These are phyloP conservation scores for Venturia aucupariae DNA, from an alignment of 2,329 filamentous ascomycete species.

Conservation along the genomic window DNA sequence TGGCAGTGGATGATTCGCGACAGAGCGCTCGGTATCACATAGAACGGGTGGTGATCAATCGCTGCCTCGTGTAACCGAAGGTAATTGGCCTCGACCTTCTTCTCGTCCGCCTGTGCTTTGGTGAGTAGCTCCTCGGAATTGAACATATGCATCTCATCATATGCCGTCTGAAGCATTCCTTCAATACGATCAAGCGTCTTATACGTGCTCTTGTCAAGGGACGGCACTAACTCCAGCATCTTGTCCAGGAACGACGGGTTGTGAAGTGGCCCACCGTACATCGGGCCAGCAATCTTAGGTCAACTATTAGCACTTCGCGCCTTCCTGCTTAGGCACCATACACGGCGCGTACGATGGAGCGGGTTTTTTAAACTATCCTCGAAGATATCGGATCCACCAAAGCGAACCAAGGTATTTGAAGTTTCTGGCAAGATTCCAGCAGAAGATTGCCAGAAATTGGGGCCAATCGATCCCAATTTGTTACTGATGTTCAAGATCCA, in stretches of 20 bases:
- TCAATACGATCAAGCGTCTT: conserved; percentile 72
- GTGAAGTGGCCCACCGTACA: conserved; percentile 89
- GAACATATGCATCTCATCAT: conserved; percentile 54
- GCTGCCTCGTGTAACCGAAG: conserved; percentile 25
- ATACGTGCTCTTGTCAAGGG: conserved; percentile 60
- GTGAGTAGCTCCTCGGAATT: not conserved
- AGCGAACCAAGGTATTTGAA: too few relatives aligned
- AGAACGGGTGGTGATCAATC: conserved; percentile 74
- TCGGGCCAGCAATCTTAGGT: conserved; percentile 63
- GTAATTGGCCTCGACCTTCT: conserved; percentile 17
- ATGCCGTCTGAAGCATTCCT: conserved; percentile 82
- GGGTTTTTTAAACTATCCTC: too few relatives aligned
- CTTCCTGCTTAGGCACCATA: too few relatives aligned
- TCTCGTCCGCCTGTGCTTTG: conserved; percentile 3
- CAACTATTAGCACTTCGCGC: not conserved
- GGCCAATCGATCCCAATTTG: too few relatives aligned
- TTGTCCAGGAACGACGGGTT: conserved; percentile 72
- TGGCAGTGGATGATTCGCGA: conserved; percentile 69
- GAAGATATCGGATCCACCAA: too few relatives aligned
- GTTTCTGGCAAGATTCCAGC: too few relatives aligned
- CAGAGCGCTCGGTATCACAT: conserved; percentile 66
- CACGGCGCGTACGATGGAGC: too few relatives aligned
- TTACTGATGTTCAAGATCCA: too few relatives aligned
- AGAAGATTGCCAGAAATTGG: not conserved
- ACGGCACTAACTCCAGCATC: conserved; percentile 64